A percentile compares a stretch with the other conserved stretches of the same genome.
Evolutionary conservation across 768 basidiomycete species (phyloP).

Genomic region (Rhodotorula babjevae): DNA sequence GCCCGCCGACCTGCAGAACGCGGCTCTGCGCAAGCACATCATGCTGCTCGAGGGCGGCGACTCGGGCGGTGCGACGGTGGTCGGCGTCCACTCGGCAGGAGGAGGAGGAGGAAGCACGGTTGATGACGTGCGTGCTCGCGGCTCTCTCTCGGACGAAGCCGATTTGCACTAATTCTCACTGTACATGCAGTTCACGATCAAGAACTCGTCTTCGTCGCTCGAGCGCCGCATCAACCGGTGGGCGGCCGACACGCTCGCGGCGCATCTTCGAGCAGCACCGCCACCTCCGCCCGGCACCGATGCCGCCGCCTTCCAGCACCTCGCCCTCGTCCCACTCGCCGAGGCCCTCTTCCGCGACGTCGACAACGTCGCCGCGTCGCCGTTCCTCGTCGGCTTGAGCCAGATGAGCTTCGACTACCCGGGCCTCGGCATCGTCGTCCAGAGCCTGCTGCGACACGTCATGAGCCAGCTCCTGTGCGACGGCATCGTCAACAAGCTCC

Average conservation of each 20-base stretch:
- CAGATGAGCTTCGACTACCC: slow-evolving; percentile 35
- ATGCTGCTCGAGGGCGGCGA: slow-evolving; percentile 65
- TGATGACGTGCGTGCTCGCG: slow-evolving; percentile 23
- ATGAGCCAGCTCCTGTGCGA: slow-evolving; percentile 66
- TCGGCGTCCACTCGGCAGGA: slow-evolving; percentile 31
- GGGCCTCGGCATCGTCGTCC: slow-evolving; percentile 45
- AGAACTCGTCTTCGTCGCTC: slow-evolving; percentile 77
- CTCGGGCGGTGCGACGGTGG: slow-evolving; percentile 36
- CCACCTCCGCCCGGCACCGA: slow-evolving; percentile 51
- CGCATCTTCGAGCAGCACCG: slow-evolving; percentile 56
- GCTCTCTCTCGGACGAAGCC: no score
- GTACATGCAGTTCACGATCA: slow-evolving; percentile 90
- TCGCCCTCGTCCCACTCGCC: slow-evolving; percentile 47
- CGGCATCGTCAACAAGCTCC: slow-evolving; percentile 76
- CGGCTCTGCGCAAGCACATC: slow-evolving; percentile 65
- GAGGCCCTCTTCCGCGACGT: slow-evolving; percentile 51
- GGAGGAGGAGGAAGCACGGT: slow-evolving; percentile 34
- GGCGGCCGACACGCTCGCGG: slow-evolving; percentile 68
- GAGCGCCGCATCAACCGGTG: slow-evolving; percentile 81
- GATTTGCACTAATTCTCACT: no score
- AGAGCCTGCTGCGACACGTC: slow-evolving; percentile 73
- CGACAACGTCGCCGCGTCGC: slow-evolving; percentile 45
- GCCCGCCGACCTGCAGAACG: slow-evolving; percentile 55
- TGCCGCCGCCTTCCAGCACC: slow-evolving; percentile 10
- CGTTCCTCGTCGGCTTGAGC: slow-evolving; percentile 58